phyloP scores from a whole-genome alignment of 192 early-diverging fungal genomes.

The Gryganskiella cystojenkinii region DNA sequence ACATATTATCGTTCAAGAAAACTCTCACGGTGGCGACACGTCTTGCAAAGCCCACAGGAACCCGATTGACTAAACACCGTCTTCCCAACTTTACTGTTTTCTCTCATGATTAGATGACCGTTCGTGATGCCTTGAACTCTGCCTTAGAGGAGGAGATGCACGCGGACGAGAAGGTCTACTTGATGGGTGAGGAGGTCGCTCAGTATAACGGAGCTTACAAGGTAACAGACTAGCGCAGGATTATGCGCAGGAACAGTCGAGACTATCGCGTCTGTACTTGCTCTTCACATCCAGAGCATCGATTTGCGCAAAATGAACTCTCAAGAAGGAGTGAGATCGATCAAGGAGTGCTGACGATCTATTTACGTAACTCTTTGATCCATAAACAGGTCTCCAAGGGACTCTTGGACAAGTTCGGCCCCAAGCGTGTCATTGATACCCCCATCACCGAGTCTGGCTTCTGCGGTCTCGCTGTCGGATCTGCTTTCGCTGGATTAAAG shows the following conservation, averaged over 20 bases:
- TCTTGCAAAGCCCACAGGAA: too few species aligned
- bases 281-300: too few species aligned
- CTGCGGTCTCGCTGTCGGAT: constrained; percentile 94
- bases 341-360: too few species aligned
- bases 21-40: too few species aligned
- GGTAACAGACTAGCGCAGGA: too few species aligned
- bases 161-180: constrained; percentile 88
- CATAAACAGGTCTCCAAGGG: constrained; percentile 90
- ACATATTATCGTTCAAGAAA: too few species aligned
- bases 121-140: constrained; percentile 97
- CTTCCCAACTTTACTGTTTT: not conserved
- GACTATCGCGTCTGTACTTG: too few species aligned
- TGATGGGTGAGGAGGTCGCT: constrained; percentile 98
- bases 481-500: constrained; percentile 92
- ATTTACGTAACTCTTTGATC: not conserved
- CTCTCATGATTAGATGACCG: constrained; percentile 84
- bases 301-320: too few species aligned
- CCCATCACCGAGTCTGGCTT: constrained; percentile 99
- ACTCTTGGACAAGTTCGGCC: constrained; percentile 96
- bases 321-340: too few species aligned
- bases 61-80: not conserved
- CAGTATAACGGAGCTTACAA: constrained; percentile 99
- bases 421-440: constrained; percentile 97
- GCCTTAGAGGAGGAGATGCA: constrained; percentile 98
- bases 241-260: too few species aligned